A percentile compares a stretch with the other conserved stretches of the same genome.
These are phyloP conservation scores for Russula brevipes DNA, from an alignment of 768 basidiomycete species.

Conservation along the genomic window DNA sequence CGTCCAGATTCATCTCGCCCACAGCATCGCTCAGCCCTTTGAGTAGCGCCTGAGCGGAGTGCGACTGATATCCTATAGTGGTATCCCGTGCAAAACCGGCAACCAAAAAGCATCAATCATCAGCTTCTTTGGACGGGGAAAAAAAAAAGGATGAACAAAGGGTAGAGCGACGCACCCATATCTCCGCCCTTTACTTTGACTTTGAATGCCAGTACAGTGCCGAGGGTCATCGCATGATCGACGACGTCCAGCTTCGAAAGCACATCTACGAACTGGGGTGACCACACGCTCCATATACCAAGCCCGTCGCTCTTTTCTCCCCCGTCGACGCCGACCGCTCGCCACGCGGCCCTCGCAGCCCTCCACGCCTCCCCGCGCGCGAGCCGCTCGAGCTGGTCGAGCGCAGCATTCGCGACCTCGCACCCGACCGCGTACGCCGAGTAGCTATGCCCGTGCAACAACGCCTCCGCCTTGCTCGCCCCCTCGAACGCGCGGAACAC, in stretches of 20 bases:
- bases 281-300: slow-evolving; percentile 84
- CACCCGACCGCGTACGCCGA: slow-evolving; percentile 93
- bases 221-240: slow-evolving; percentile 78
- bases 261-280: slow-evolving; percentile 57
- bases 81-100: neutral
- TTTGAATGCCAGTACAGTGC: slow-evolving; percentile 78
- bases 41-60: slow-evolving; percentile 61
- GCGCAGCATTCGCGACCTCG: slow-evolving; percentile 78
- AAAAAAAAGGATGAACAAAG: neutral
- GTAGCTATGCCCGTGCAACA: slow-evolving; percentile 94
- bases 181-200: slow-evolving; percentile 54
- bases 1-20: slow-evolving; percentile 28
- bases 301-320: slow-evolving; percentile 11
- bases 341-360: slow-evolving; percentile 58
- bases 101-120: neutral
- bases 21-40: slow-evolving; percentile 41
- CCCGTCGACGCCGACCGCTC: slow-evolving; percentile 5
- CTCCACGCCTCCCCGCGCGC: slow-evolving; percentile 51
- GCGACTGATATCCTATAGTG: slow-evolving; percentile 45
- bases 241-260: slow-evolving; percentile 56
- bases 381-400: slow-evolving; percentile 57
- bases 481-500: slow-evolving; percentile 80
- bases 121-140: neutral
- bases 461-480: slow-evolving; percentile 71
- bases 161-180: slow-evolving; percentile 41